Conservation (phyloP, 2,329 filamentous ascomycete species). For the Penicillium brevicompactum region DNA sequence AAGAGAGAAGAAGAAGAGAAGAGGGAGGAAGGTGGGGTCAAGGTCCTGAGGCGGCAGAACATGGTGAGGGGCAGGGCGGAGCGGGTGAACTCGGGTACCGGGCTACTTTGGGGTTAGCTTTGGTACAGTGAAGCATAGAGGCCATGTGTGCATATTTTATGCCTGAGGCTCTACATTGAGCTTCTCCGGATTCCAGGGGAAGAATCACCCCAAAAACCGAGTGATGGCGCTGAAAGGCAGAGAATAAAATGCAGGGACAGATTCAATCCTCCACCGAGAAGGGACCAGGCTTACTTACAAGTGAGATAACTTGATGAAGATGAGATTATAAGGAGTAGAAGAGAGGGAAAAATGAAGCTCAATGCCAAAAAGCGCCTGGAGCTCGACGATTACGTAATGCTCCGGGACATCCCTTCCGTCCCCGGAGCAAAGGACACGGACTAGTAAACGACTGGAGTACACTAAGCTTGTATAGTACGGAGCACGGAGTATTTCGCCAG, state of each 20-base stretch:
- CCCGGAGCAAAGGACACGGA: neutral
- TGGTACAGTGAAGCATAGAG: conserved; percentile 16
- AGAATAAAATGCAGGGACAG: neutral
- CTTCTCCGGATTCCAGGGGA: conserved; percentile 9
- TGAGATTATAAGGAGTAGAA: conserved; percentile 16
- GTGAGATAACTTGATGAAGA: conserved; percentile 16
- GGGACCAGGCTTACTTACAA: conserved; percentile 17
- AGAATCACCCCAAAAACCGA: neutral
- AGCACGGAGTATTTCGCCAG: neutral
- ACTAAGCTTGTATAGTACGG: neutral
- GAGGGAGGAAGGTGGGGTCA: conserved; percentile 48
- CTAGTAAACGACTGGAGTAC: neutral
- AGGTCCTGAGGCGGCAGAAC: conserved; percentile 46
- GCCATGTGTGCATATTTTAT: conserved; percentile 20
- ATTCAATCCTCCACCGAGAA: neutral
- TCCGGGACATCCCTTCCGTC: conserved; percentile 10
- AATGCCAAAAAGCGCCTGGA: conserved; percentile 22
- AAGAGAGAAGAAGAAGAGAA: conserved; percentile 43
- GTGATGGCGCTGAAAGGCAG: neutral
- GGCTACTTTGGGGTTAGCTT: conserved; percentile 26
- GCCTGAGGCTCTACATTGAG: conserved; percentile 18
- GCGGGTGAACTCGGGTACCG: conserved; percentile 30
- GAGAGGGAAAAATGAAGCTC: conserved; percentile 26
- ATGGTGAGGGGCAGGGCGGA: conserved; percentile 42
- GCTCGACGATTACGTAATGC: conserved; percentile 20